Evolutionary conservation across 164 flowering plant genomes (phyloP).

Genomic region (Akebia trifoliata): DNA sequence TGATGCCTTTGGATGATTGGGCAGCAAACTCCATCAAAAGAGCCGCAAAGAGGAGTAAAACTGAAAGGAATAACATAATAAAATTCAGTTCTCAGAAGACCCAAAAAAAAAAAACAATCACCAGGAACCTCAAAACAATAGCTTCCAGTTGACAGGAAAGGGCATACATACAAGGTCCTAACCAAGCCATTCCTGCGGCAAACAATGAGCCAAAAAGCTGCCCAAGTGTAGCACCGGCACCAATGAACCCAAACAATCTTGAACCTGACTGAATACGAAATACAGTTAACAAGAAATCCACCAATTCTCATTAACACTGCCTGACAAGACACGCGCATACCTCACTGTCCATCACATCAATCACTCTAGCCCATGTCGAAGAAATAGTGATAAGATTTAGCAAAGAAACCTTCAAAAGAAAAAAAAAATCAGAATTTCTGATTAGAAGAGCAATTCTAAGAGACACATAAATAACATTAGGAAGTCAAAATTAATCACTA

Average conservation of each 20-base stretch:
- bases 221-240: constrained; percentile 99
- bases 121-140: constrained; percentile 2
- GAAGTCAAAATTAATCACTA: background rate
- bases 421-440: constrained; percentile 2
- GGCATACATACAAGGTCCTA: constrained; percentile 75
- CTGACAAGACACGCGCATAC: constrained; percentile 40
- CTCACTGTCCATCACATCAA: constrained; percentile 95
- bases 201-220: constrained; percentile 93
- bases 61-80: constrained; percentile 32
- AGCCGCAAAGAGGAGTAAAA: constrained; percentile 79
- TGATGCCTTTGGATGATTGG: constrained; percentile 77
- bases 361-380: constrained; percentile 98
- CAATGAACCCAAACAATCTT: constrained; percentile 97
- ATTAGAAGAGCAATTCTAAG: constrained; percentile 8
- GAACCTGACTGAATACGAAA: constrained; percentile 89
- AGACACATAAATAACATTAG: background rate
- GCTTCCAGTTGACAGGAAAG: background rate
- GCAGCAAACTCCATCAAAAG: constrained; percentile 91
- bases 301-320: background rate
- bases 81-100: background rate
- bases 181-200: constrained; percentile 88
- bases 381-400: constrained; percentile 94
- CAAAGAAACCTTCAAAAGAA: constrained; percentile 64
- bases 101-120: background rate
- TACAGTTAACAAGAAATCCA: constrained; percentile 15